Conservation (phyloP, 768 basidiomycete species). For the Auricularia sp. region DNA sequence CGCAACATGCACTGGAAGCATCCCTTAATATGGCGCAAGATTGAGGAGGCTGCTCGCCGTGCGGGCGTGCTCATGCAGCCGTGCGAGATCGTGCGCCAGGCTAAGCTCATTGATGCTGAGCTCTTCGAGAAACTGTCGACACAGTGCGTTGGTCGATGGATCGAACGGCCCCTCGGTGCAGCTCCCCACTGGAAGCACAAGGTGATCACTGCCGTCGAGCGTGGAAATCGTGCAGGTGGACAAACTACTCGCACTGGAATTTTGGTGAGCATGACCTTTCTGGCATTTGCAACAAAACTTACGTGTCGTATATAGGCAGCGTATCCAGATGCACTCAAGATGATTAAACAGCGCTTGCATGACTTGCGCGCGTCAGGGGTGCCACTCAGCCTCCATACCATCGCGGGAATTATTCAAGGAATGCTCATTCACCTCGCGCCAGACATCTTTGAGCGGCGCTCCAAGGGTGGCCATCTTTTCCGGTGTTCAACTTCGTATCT, state of each 20-base stretch:
- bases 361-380: constrained; percentile 13
- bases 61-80: constrained; percentile 57
- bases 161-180: not conserved
- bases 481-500: constrained; percentile 19
- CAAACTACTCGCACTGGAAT: not conserved
- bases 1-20: not conserved
- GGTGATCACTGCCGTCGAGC: not conserved
- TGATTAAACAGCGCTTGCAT: constrained; percentile 11
- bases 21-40: not conserved
- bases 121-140: constrained; percentile 24
- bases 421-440: constrained; percentile 15
- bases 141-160: not conserved
- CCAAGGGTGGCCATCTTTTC: constrained; percentile 20
- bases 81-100: constrained; percentile 71
- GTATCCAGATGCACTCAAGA: constrained; percentile 11
- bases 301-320: not conserved
- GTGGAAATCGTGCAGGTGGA: not conserved
- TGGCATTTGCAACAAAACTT: no score
- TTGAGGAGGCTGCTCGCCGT: constrained; percentile 58
- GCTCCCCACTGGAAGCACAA: not conserved
- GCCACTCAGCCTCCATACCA: constrained; percentile 17
- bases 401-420: constrained; percentile 21
- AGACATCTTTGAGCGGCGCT: constrained; percentile 16
- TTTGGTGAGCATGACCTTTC: not conserved
- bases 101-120: constrained; percentile 70